Base-by-base conservation (phyloP, 345 rosid genomes). In the Eucalyptus pauciflora region DNA sequence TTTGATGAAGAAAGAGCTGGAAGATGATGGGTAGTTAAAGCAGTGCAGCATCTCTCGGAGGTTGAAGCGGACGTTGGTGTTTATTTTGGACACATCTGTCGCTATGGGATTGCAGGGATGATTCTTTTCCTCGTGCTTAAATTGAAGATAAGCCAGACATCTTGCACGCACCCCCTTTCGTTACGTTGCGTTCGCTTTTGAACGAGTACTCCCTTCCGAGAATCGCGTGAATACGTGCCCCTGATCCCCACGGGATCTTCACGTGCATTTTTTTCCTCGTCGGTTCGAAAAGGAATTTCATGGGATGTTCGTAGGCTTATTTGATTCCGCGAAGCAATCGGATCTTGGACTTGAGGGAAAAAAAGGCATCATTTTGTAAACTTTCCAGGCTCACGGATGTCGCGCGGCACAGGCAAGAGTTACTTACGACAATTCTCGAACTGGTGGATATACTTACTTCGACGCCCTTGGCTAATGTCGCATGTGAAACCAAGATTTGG, bases 21-120 rank as follows among this genome's bases (percentile, higher is more conserved):
- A 71, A 86, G 79, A 88, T 6, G 51, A 56, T 22, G 13, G 62
- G 69, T 52, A 20, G 48, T 76, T 41, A 22, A 41, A 76, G 49
- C 88, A 86, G 87, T 49, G 90, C 88, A 89, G 86, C 90, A 89
- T 88, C 88, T 76, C 50, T 88, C 90, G 91, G 93, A 92, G 93
- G 33, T 83, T 88, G 91, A 91, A 92, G 87, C 90, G 91, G 93
- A 88, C 95, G 29, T 49, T 20, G 10, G 43, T 50, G 62, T 56
- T 24, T 56, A 8, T 60, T 85, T 89, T 20, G 86, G 50, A 24
- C 85, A 20, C 83, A 20, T 41, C 85, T 11, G 85, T 41, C 41
- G 85, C 48, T 76, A 41, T 6, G 48, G 46, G 22, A 87, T 43
- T 37, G 22, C 20, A 87, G 50, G 71, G 37, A 64, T 22, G 29